Conservation (phyloP, 805 yeast genomes). For the Starmerella lactis-condensi region DNA sequence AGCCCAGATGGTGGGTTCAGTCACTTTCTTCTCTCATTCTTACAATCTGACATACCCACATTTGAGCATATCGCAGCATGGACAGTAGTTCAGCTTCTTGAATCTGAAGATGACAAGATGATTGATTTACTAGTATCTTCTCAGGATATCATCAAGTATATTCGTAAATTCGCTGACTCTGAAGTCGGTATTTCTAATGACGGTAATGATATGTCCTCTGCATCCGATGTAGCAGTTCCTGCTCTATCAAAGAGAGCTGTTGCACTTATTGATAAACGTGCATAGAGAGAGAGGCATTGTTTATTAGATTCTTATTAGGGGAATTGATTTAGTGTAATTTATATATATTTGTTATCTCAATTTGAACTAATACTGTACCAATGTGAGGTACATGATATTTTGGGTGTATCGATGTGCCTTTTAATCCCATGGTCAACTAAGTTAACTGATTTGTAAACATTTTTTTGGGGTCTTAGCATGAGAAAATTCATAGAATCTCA, state of each 20-base stretch:
- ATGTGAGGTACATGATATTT: too few species aligned
- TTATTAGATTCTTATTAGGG: too few species aligned
- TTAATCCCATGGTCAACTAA: too few species aligned
- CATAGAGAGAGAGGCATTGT: too few species aligned
- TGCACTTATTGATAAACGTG: conserved; percentile 11
- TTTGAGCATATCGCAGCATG: conserved; percentile 96
- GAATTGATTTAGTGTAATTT: too few species aligned
- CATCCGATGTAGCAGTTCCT: conserved; percentile 24
- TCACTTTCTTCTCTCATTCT: conserved; percentile 63
- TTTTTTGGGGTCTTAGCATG: too few species aligned
- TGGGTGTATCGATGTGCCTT: too few species aligned
- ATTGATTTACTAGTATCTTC: conserved; percentile 19
- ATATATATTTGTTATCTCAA: too few species aligned
- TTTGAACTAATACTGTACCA: too few species aligned
- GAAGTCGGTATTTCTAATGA: conserved; percentile 11
- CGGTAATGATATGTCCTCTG: conserved; percentile 18
- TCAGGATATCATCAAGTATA: conserved; percentile 21
- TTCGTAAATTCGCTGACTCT: conserved; percentile 21
- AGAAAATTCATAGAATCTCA: too few species aligned
- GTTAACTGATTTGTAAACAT: too few species aligned
- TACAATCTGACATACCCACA: conserved; percentile 71
- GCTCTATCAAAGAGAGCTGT: conserved; percentile 22
- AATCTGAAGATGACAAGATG: conserved; percentile 55
- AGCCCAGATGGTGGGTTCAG: conserved; percentile 68
- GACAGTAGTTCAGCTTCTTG: conserved; percentile 86